Evolutionary conservation across 2,329 filamentous ascomycete genomes (phyloP).

Genomic region (Fusarium devonianum): DNA sequence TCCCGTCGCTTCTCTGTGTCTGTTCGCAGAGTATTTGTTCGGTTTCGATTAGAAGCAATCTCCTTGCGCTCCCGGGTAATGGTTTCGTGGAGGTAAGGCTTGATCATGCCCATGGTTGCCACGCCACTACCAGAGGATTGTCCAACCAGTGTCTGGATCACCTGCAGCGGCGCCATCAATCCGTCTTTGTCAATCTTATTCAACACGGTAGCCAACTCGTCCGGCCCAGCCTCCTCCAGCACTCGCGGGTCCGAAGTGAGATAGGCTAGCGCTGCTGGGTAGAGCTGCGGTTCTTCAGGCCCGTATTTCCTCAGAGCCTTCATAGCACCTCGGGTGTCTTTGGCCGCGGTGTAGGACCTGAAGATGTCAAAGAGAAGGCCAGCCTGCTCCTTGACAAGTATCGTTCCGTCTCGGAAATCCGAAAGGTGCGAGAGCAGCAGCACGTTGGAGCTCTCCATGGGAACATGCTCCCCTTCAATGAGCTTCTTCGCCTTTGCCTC

Average conservation of each 20-base stretch:
- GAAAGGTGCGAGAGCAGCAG: conserved; percentile 91
- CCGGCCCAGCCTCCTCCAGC: conserved; percentile 81
- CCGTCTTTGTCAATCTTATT: conserved; percentile 88
- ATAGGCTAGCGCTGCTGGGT: conserved; percentile 90
- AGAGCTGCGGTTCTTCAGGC: conserved; percentile 86
- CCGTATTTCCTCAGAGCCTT: conserved; percentile 92
- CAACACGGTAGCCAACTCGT: conserved; percentile 82
- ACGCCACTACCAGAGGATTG: conserved; percentile 63
- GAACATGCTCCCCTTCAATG: conserved; percentile 79
- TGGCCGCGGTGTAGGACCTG: conserved; percentile 90
- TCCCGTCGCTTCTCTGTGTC: conserved; percentile 82
- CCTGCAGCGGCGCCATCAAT: conserved; percentile 93
- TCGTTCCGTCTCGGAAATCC: conserved; percentile 87
- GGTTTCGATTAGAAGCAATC: conserved; percentile 78
- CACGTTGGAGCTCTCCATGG: conserved; percentile 94
- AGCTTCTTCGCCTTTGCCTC: conserved; percentile 89
- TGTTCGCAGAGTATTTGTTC: conserved; percentile 81
- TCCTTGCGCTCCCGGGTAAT: conserved; percentile 89
- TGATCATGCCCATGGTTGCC: conserved; percentile 97
- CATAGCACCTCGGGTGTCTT: conserved; percentile 90
- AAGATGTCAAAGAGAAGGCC: conserved; percentile 95
- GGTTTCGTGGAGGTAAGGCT: conserved; percentile 86
- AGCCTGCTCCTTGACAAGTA: conserved; percentile 91
- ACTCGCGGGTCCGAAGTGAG: conserved; percentile 85
- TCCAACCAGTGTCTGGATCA: conserved; percentile 89